Percentiles rank a stretch among this genome's conserved stretches.
Conservation (phyloP, 1,139 yeast species). For the Wickerhamiella pararugosa region DNA sequence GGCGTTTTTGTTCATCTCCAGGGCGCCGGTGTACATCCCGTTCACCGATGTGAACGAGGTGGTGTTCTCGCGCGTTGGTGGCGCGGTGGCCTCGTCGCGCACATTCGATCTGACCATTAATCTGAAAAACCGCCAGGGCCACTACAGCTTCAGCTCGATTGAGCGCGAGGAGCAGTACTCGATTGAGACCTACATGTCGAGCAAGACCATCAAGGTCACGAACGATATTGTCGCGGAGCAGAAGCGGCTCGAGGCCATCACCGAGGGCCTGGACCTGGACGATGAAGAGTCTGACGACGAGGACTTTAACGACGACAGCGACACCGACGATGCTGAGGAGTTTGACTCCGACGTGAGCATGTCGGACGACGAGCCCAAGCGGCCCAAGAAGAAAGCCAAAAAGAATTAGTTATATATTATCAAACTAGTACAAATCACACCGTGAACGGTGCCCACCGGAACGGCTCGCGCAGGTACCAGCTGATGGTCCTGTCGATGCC, state of each 20-base stretch:
- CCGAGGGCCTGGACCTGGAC: conserved; percentile 30
- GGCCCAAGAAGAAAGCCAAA: too few species aligned
- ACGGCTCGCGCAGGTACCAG: conserved; percentile 21
- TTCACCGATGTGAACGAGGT: conserved; percentile 63
- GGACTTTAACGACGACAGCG: conserved; percentile 49
- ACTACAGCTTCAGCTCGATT: conserved; percentile 79
- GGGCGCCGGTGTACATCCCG: conserved; percentile 88
- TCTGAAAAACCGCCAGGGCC: conserved; percentile 47
- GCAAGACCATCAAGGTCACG: conserved; percentile 65
- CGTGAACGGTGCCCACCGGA: background rate
- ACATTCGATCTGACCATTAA: conserved; percentile 84
- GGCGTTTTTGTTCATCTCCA: conserved; percentile 79
- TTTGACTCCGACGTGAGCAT: conserved; percentile 55
- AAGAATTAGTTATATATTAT: too few species aligned
- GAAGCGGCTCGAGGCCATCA: conserved; percentile 46
- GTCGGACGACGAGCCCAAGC: conserved; percentile 8
- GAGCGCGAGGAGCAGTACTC: conserved; percentile 78
- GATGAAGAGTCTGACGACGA: conserved; percentile 51
- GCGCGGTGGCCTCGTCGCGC: conserved; percentile 62
- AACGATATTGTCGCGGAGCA: conserved; percentile 86
- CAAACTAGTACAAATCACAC: background rate
- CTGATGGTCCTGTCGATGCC: conserved; percentile 27
- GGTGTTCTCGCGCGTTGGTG: conserved; percentile 80
- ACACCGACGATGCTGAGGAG: conserved; percentile 73
- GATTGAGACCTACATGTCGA: conserved; percentile 59